Conservation (phyloP, 441 rosid genomes). For the Pelargonium myrrhifolium region DNA sequence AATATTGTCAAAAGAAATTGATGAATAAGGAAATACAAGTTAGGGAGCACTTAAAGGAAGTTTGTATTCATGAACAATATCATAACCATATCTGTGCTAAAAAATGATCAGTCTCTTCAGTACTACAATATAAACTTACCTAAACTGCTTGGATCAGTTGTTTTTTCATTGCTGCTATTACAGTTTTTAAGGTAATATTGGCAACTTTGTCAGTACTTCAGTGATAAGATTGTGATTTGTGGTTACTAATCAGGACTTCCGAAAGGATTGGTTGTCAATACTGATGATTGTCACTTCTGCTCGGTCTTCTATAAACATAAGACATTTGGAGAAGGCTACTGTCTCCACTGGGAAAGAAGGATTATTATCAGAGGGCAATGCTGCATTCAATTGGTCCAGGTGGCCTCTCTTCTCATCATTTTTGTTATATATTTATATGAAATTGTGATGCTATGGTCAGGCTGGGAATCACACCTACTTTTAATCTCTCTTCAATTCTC, state of each 20-base stretch:
- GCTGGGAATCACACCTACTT: not conserved
- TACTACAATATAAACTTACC: not conserved
- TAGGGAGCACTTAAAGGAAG: not conserved
- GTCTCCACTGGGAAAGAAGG: conserved; percentile 99
- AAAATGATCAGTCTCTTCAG: not conserved
- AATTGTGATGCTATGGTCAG: conserved; percentile 4
- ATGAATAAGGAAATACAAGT: not conserved
- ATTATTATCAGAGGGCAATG: conserved; percentile 97
- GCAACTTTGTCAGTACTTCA: conserved; percentile 11
- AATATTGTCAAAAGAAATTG: not conserved
- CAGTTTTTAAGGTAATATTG: conserved; percentile 7
- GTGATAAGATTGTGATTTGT: conserved; percentile 14
- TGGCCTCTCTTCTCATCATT: conserved; percentile 20
- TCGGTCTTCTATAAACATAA: conserved; percentile 87
- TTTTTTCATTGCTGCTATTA: conserved; percentile 8
- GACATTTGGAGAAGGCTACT: conserved; percentile 97
- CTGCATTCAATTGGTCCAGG: conserved; percentile 99
- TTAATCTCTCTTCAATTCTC: conserved; percentile 1
- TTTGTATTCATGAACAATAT: not conserved
- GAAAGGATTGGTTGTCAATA: conserved; percentile 92
- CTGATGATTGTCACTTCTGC: conserved; percentile 97
- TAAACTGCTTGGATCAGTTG: not conserved
- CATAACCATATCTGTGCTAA: not conserved
- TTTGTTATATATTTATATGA: conserved; percentile 9
- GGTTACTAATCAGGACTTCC: conserved; percentile 66